Evolutionary conservation across 345 rosid genomes (phyloP), one percentile per base, ranked within the genome.

Genomic region (Eucalyptus pauciflora): DNA sequence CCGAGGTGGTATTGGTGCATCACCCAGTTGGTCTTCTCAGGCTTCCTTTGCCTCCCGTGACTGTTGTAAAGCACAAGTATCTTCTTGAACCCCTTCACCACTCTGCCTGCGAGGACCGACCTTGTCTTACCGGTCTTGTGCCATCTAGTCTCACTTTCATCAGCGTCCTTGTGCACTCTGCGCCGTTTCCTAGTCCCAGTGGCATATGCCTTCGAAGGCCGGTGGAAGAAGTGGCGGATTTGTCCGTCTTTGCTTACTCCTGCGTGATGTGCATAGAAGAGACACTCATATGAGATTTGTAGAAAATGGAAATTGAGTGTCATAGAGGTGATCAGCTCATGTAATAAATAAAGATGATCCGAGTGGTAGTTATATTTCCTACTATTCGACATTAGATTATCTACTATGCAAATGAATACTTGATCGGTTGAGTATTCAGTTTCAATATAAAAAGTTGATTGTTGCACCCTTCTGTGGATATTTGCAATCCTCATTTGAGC

Each of bases 1-100:
- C 99, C 99, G 58, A 96, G 93, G 90, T 97, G 99, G 91, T 96
- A 97, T 88, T 97, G 99, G 90, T 97, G 99, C 98, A 97, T 97
- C 49, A 97, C 99, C 99, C 99, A 97, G 91, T 93, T 96, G 54
- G 98, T 96, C 89, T 97, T 97, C 91, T 96, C 99, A 0, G 99
- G 98, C 85, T 96, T 96, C 90, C 93, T 94, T 87, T 96, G 98
- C 90, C 97, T 94, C 16, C 99, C 97, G 79, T 94, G 93, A 92
- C 95, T 97, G 51, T 97, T 96, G 96, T 97, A 97, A 60, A 97
- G 97, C 11, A 96, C 99, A 71, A 96, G 89, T 64, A 97, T 97
- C 90, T 97, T 96, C 93, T 97, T 97, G 93, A 95, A 97, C 29
- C 99, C 99, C 41, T 92, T 95, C 54, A 93, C 90, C 2, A 51